Evolutionary conservation across 129 eudicot genomes (phyloP), one percentile per base, ranked within the genome.

Genomic region (Glebionis coronaria): DNA sequence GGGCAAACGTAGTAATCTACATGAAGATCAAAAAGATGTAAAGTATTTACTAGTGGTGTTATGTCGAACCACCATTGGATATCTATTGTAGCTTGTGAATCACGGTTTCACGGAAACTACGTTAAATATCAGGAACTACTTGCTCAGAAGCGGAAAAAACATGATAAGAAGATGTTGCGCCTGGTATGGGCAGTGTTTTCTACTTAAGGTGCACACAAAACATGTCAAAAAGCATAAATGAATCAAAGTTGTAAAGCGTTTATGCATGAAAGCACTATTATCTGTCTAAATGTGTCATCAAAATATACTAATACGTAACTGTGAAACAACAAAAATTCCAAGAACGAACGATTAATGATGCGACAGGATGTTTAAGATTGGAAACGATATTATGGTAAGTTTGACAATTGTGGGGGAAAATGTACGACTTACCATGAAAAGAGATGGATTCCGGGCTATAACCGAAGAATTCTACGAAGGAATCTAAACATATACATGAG

Each of bases 341-440:
- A 67, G 68, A 58, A 66, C 31, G 53, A 59, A 58, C 25, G 42
- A 38, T 12, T 59, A 75, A 50, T 9, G 29, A 14, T 21, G 35
- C n/a, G 44, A 51, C 40, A 68, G 20, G 42, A 64, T 35, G 38
- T 67, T 50, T 67, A 58, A 58, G 58, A 42, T 44, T 15, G 50
- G 67, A 65, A 65, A 74, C 3, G 4, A 18, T n/a, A 45, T 52
- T 57, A 60, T 23, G 45, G 61, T 65, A 57, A 56, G 59, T 74
- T 66, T 35, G 62, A 60, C 18, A 27, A 5, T 44, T 54, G 1
- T 13, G 12, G 59, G 3, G 20, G 65, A 44, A 38, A 52, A 6
- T 40, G 18, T 21, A 62, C 25, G 70, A 72, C 79, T 75, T 67
- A 75, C 79, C 62, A 35, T 58, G 68, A 67, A 73, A 15, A 47